A percentile compares a stretch with the other conserved stretches of the same genome.
phyloP scores from a whole-genome alignment of 2,329 filamentous ascomycete genomes.

The Diplodia scrobiculata region DNA sequence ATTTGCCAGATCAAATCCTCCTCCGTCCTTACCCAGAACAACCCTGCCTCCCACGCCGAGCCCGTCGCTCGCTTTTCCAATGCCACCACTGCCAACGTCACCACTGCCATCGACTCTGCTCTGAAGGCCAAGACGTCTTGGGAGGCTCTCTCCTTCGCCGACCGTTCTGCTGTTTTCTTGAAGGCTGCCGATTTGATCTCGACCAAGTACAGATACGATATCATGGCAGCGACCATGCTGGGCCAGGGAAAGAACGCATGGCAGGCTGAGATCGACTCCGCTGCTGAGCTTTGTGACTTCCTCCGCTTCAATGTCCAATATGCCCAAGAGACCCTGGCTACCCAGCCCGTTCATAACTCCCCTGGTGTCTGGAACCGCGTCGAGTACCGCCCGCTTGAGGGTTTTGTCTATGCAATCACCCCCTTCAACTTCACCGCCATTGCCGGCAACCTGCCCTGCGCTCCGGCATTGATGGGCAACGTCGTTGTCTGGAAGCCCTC shows the following conservation, averaged over 20 bases:
- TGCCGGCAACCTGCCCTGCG: slow-evolving; percentile 79
- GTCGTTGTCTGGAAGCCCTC: slow-evolving; percentile 98
- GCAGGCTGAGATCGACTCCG: slow-evolving; percentile 98
- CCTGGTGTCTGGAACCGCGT: slow-evolving; percentile 87
- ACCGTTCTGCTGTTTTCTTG: slow-evolving; percentile 89
- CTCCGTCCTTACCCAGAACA: slow-evolving; percentile 69
- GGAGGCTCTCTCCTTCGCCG: slow-evolving; percentile 84
- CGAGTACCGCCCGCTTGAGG: slow-evolving; percentile 86
- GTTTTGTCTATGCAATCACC: slow-evolving; percentile 91
- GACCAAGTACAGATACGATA: slow-evolving; percentile 91
- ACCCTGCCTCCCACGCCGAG: slow-evolving; percentile 77
- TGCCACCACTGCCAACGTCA: slow-evolving; percentile 74
- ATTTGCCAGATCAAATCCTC: slow-evolving; percentile 65
- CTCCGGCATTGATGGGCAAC: slow-evolving; percentile 87
- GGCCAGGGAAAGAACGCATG: slow-evolving; percentile 98
- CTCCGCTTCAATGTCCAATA: slow-evolving; percentile 92
- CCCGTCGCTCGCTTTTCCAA: slow-evolving; percentile 82
- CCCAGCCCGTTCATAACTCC: slow-evolving; percentile 82
- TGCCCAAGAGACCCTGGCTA: slow-evolving; percentile 83
- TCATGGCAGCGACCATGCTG: slow-evolving; percentile 94
- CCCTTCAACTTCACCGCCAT: slow-evolving; percentile 99
- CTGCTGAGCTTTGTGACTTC: slow-evolving; percentile 90
- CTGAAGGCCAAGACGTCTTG: slow-evolving; percentile 83
- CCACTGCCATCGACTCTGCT: slow-evolving; percentile 77
- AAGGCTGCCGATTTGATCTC: slow-evolving; percentile 91